Evolutionary conservation across 2,329 filamentous ascomycete species (phyloP).

Genomic region (Acephala macrosclerotiorum): DNA sequence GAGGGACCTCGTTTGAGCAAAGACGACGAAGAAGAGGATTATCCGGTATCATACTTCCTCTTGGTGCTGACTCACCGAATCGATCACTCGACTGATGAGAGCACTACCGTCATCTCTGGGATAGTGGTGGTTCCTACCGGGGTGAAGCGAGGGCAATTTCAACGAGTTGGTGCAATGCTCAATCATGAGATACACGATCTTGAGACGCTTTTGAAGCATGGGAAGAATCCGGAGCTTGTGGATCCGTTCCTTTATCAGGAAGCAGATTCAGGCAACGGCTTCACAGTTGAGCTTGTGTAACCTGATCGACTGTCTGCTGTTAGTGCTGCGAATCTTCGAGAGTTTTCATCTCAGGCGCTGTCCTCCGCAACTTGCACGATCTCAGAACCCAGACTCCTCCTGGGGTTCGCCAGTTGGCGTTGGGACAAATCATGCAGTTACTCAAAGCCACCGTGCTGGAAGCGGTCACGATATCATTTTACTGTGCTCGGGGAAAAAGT

Average conservation of each 20-base stretch:
- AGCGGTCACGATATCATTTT: too few species aligned
- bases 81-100: neutral
- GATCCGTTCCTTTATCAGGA: constrained; percentile 3
- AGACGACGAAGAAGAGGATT: neutral
- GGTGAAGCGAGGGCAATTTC: constrained; percentile 9
- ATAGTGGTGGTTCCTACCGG: constrained; percentile 3
- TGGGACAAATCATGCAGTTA: too few species aligned
- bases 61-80: neutral
- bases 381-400: too few species aligned
- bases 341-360: too few species aligned
- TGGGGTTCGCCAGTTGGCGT: too few species aligned
- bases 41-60: neutral
- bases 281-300: constrained; percentile 10
- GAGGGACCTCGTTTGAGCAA: neutral
- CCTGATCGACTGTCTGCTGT: neutral
- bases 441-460: too few species aligned
- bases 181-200: neutral
- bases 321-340: too few species aligned
- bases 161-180: constrained; percentile 2
- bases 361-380: too few species aligned
- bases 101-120: constrained; percentile 1
- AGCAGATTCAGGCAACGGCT: constrained; percentile 2
- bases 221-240: neutral
- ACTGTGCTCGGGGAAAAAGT: too few species aligned
- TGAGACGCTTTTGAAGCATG: neutral